Conservation (phyloP, 352 stramenopile species). For the Aphanomyces stellatus region DNA sequence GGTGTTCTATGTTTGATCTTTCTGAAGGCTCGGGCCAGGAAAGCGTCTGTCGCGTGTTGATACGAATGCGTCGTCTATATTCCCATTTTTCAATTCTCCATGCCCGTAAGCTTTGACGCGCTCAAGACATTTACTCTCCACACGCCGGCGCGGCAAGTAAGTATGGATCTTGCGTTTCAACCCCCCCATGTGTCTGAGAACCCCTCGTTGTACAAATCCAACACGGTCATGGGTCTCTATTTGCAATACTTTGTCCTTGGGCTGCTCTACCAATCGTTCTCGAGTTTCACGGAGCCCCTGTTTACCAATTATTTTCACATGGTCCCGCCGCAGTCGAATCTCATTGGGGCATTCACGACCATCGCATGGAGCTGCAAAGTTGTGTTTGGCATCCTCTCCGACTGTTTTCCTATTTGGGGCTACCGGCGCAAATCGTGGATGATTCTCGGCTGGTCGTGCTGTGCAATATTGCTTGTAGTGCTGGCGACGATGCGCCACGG, state of each 20-base stretch:
- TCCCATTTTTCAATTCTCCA: too few species aligned
- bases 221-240: neutral
- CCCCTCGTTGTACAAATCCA: too few species aligned
- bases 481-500: neutral
- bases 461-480: neutral
- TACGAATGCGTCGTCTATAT: too few species aligned
- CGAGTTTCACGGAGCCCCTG: neutral
- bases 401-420: conserved; percentile 7
- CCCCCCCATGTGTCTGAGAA: too few species aligned
- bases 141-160: too few species aligned
- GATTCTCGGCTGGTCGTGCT: conserved; percentile 6
- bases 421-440: conserved; percentile 19
- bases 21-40: too few species aligned
- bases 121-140: too few species aligned
- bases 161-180: too few species aligned
- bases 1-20: too few species aligned
- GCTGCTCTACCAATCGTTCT: neutral
- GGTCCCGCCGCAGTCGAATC: neutral
- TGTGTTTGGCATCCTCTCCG: conserved; percentile 13
- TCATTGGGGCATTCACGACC: neutral
- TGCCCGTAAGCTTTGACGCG: too few species aligned
- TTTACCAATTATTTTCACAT: conserved; percentile 8
- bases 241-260: conserved; percentile 7
- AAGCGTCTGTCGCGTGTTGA: too few species aligned
- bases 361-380: conserved; percentile 10